These are phyloP conservation scores for Xylaria polymorpha DNA, from an alignment of 2,329 filamentous ascomycete genomes.

Conservation along the genomic window DNA sequence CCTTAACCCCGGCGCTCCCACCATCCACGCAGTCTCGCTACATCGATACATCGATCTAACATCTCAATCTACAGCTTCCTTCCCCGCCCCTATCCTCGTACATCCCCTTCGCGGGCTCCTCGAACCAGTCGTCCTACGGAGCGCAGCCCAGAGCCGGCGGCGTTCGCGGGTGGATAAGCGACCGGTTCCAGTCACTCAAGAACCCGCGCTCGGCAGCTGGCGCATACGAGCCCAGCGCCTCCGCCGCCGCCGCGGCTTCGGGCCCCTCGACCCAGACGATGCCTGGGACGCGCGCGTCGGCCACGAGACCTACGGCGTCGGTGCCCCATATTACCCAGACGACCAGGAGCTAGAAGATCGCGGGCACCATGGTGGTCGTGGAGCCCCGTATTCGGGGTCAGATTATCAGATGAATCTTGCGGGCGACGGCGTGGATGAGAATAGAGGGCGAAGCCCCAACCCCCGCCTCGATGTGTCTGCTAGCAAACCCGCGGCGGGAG, in stretches of 20 bases:
- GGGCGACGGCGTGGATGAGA: slow-evolving; percentile 45
- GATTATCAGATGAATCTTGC: slow-evolving; percentile 63
- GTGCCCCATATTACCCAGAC: slow-evolving; percentile 56
- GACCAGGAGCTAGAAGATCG: slow-evolving; percentile 75
- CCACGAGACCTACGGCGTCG: slow-evolving; percentile 63
- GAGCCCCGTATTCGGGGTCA: slow-evolving; percentile 45
- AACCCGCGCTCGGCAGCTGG: slow-evolving; percentile 74
- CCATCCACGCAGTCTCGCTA: slow-evolving; percentile 10
- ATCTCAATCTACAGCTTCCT: slow-evolving; percentile 65
- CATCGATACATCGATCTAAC: slow-evolving; percentile 22
- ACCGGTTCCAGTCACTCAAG: slow-evolving; percentile 70
- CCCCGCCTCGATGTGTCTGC: slow-evolving; percentile 52
- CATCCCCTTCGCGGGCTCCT: slow-evolving; percentile 73
- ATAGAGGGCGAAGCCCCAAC: slow-evolving; percentile 58
- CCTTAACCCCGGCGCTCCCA: background rate
- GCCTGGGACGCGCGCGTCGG: slow-evolving; percentile 87
- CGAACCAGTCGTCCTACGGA: slow-evolving; percentile 56
- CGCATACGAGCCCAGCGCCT: slow-evolving; percentile 71
- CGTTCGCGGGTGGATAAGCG: slow-evolving; percentile 77
- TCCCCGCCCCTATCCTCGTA: slow-evolving; percentile 74
- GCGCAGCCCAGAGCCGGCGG: slow-evolving; percentile 69
- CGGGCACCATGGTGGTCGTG: slow-evolving; percentile 27
- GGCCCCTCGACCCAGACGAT: slow-evolving; percentile 81
- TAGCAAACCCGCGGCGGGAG: slow-evolving; percentile 53
- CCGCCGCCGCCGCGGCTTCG: slow-evolving; percentile 67